Conservation (phyloP, 768 basidiomycete species). For the Exidia glandulosa region DNA sequence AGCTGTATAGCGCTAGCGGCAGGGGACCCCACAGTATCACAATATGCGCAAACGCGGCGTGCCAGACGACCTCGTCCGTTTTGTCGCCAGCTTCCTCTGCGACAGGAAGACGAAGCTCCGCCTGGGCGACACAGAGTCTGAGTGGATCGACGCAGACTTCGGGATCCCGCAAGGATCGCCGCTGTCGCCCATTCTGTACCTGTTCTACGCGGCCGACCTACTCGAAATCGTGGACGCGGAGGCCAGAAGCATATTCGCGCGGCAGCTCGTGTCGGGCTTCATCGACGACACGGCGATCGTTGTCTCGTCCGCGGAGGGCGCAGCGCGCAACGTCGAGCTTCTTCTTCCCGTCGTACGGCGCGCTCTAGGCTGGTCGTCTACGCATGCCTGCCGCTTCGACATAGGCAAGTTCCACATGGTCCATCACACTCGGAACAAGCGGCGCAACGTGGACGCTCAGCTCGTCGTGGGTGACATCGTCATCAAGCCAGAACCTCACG, state of each 20-base stretch:
- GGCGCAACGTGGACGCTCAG: neutral
- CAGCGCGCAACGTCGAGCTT: neutral
- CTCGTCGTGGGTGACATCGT: neutral
- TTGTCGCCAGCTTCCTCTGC: neutral
- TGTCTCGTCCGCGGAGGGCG: neutral
- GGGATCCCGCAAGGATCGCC: neutral
- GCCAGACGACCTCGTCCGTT: slow-evolving; percentile 1
- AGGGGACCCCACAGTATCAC: too few species aligned
- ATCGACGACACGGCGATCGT: neutral
- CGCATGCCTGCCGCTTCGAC: neutral
- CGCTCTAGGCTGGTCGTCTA: neutral
- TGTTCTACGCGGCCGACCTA: too few species aligned
- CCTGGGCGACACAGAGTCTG: neutral
- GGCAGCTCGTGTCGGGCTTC: too few species aligned
- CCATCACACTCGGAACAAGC: too few species aligned
- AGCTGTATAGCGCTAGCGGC: too few species aligned
- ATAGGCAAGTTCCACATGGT: neutral
- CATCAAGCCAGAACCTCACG: neutral
- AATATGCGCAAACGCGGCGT: slow-evolving; percentile 3
- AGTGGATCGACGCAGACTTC: neutral
- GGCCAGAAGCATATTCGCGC: neutral
- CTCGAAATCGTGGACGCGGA: neutral
- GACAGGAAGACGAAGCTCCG: slow-evolving; percentile 1
- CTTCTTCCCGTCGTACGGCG: neutral
- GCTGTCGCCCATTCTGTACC: slow-evolving; percentile 1